Conservation (phyloP, 139 green algal species). For the Pleodorina starrii region DNA sequence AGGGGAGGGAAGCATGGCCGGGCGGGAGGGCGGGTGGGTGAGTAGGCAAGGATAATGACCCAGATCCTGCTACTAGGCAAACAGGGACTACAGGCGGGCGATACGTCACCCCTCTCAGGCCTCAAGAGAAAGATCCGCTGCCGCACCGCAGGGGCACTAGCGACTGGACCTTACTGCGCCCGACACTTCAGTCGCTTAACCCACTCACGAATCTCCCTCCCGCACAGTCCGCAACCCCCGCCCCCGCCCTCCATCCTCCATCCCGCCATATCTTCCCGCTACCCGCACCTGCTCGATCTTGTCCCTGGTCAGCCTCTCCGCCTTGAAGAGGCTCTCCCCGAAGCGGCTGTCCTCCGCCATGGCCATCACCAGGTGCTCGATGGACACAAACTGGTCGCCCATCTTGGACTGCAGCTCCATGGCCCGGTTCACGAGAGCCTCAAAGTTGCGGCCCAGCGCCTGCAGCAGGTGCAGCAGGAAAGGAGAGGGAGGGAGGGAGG, state of each 20-base stretch:
- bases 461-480: constrained; percentile 48
- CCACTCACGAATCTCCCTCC: too few relatives aligned
- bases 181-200: too few relatives aligned
- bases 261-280: too few relatives aligned
- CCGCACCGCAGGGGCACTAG: background rate
- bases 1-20: background rate
- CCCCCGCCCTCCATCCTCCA: too few relatives aligned
- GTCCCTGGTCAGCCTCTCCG: constrained; percentile 76
- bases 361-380: constrained; percentile 96
- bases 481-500: too few relatives aligned
- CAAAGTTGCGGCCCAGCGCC: constrained; percentile 94
- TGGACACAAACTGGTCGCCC: constrained; percentile 89
- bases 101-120: too few relatives aligned
- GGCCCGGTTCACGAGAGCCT: constrained; percentile 87
- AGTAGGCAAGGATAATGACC: too few relatives aligned
- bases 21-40: too few relatives aligned
- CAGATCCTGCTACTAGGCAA: too few relatives aligned
- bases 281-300: constrained; percentile 78
- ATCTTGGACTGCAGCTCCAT: constrained; percentile 81
- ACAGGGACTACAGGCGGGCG: too few relatives aligned
- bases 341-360: constrained; percentile 88
- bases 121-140: background rate
- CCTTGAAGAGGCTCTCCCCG: constrained; percentile 76
- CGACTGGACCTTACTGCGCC: too few relatives aligned
- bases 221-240: too few relatives aligned